phyloP scores from a whole-genome alignment of 768 basidiomycete genomes.

The Crucibulum laeve region DNA sequence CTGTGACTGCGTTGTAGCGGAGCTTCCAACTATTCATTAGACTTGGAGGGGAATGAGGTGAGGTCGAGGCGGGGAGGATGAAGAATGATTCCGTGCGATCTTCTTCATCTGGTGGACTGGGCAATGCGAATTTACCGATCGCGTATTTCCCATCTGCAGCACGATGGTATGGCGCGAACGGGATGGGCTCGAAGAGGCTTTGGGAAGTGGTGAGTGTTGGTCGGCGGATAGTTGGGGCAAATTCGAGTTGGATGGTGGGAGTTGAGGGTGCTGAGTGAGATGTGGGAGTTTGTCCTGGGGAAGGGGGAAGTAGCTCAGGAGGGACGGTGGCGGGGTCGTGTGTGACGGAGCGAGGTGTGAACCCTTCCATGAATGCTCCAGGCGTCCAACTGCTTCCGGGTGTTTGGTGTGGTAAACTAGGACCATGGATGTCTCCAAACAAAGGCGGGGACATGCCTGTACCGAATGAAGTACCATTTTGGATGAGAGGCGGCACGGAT shows the following conservation, averaged over 20 bases:
- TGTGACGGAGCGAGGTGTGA: constrained; percentile 21
- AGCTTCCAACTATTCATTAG: constrained; percentile 36
- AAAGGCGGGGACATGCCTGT: constrained; percentile 4
- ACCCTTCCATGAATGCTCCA: constrained; percentile 18
- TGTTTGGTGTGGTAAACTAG: constrained; percentile 2
- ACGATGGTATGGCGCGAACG: constrained; percentile 62
- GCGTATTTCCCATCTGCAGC: constrained; percentile 71
- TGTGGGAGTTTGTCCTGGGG: constrained; percentile 47
- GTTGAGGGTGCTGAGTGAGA: constrained; percentile 45
- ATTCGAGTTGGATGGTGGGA: constrained; percentile 47
- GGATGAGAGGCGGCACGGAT: background rate
- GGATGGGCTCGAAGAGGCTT: constrained; percentile 65
- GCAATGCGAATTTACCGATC: constrained; percentile 67
- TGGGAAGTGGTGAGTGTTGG: constrained; percentile 11
- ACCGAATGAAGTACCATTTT: background rate
- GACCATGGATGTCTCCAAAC: constrained; percentile 17
- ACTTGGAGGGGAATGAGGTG: background rate
- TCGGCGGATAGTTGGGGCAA: constrained; percentile 16
- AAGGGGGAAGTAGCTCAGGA: constrained; percentile 43
- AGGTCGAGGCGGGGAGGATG: constrained; percentile 11
- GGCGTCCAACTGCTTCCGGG: constrained; percentile 17
- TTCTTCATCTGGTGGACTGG: constrained; percentile 56
- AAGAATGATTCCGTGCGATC: constrained; percentile 26
- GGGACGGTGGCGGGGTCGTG: constrained; percentile 19
- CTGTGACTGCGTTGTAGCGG: constrained; percentile 58